These are phyloP conservation scores for Podospora pseudoanserina DNA, from an alignment of 495 filamentous ascomycete genomes.

Conservation along the genomic window DNA sequence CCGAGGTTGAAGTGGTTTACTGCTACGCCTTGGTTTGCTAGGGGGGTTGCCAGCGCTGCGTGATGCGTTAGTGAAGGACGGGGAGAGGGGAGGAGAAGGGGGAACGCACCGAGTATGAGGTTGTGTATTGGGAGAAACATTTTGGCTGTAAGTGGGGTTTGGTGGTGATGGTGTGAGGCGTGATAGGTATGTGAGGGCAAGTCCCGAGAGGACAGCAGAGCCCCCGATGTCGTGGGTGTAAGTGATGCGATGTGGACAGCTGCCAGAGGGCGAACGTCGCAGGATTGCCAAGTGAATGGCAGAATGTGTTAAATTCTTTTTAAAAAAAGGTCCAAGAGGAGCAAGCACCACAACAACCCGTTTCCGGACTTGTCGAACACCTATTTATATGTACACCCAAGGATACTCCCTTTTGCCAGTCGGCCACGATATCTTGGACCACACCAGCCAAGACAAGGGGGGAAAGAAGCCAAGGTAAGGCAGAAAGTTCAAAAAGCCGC, in stretches of 20 bases:
- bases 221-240: background rate
- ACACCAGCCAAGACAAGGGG: background rate
- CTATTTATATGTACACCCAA: background rate
- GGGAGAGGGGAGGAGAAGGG: background rate
- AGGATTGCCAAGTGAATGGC: background rate
- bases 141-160: background rate
- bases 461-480: background rate
- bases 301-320: background rate
- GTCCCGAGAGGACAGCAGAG: background rate
- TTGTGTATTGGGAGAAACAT: slow-evolving; percentile 15
- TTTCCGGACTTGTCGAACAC: background rate
- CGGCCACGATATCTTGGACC: background rate
- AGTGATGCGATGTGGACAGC: background rate
- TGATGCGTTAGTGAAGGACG: background rate
- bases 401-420: background rate
- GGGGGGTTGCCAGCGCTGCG: slow-evolving; percentile 28
- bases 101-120: slow-evolving; percentile 14
- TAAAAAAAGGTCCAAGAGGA: background rate
- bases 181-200: background rate
- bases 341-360: background rate
- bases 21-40: slow-evolving; percentile 25
- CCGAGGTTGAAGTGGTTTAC: slow-evolving; percentile 20
- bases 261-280: background rate
- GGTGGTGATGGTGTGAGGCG: background rate
- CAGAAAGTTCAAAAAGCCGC: background rate